Conservation (phyloP, 495 filamentous ascomycete genomes). For the Daldinia childiae region DNA sequence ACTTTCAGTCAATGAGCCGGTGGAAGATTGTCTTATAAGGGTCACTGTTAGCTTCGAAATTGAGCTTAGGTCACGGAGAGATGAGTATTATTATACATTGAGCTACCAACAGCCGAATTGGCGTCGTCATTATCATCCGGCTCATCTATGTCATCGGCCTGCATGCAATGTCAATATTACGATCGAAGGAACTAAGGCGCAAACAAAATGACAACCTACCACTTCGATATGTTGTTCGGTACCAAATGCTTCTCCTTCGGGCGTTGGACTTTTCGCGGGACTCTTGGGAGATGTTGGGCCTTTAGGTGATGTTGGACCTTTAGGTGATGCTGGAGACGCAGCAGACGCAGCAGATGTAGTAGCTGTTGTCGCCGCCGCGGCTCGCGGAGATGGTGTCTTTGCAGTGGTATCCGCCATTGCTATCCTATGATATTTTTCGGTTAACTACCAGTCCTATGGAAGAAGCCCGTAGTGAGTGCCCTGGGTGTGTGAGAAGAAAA, state of each 20-base stretch:
- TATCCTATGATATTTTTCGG: neutral
- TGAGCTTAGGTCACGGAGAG: neutral
- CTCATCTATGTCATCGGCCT: constrained; percentile 22
- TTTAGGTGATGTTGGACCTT: neutral
- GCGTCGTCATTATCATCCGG: constrained; percentile 15
- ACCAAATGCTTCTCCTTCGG: constrained; percentile 5
- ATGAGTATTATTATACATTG: constrained; percentile 17
- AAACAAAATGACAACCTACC: neutral
- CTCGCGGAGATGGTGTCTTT: constrained; percentile 6
- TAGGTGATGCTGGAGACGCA: neutral
- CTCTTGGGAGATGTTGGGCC: constrained; percentile 3
- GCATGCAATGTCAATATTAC: neutral
- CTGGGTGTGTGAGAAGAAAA: constrained; percentile 6
- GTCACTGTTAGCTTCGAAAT: constrained; percentile 1
- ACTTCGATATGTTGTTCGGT: constrained; percentile 16
- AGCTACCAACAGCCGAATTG: constrained; percentile 18
- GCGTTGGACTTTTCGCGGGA: neutral
- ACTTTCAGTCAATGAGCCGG: constrained; percentile 26
- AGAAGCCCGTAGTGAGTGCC: neutral
- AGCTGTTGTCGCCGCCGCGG: constrained; percentile 9
- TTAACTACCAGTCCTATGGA: neutral
- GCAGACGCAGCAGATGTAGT: neutral
- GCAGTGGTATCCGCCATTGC: constrained; percentile 17
- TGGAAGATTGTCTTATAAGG: constrained; percentile 21
- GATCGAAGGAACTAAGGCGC: neutral